Evolutionary conservation across 2,329 filamentous ascomycete genomes (phyloP).

Genomic region (Phyllosticta citriasiana): DNA sequence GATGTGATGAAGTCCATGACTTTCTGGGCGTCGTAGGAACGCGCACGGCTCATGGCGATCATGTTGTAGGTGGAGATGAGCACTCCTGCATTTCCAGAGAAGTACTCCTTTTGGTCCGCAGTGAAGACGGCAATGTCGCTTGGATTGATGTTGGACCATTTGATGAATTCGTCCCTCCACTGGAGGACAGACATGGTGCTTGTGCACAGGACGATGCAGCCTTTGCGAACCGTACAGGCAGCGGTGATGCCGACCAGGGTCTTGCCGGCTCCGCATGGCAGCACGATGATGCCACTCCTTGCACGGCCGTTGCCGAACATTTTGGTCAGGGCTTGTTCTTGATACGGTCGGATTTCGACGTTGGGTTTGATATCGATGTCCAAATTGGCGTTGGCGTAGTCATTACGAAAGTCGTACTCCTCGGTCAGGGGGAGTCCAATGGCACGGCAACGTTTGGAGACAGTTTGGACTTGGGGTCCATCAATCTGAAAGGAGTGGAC

Average conservation of each 20-base stretch:
- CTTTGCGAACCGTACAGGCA: constrained; percentile 95
- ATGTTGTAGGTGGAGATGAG: constrained; percentile 98
- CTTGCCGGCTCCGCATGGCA: constrained; percentile 94
- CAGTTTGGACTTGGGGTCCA: constrained; percentile 69
- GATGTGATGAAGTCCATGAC: constrained; percentile 91
- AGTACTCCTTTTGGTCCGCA: constrained; percentile 78
- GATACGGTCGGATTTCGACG: constrained; percentile 85
- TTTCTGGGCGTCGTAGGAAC: constrained; percentile 87
- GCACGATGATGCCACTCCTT: constrained; percentile 92
- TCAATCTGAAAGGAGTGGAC: constrained; percentile 91
- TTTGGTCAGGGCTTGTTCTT: constrained; percentile 95
- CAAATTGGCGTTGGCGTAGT: constrained; percentile 77
- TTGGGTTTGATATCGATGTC: constrained; percentile 88
- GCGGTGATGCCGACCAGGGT: constrained; percentile 97
- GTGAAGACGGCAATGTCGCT: constrained; percentile 93
- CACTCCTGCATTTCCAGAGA: constrained; percentile 83
- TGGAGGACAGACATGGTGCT: constrained; percentile 97
- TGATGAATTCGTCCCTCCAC: constrained; percentile 92
- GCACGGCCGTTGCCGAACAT: constrained; percentile 99
- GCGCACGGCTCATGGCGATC: constrained; percentile 83
- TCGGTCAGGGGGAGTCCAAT: constrained; percentile 83
- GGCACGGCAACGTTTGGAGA: constrained; percentile 81
- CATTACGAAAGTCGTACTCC: constrained; percentile 94
- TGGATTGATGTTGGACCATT: constrained; percentile 97
- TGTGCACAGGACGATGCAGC: constrained; percentile 87